Percentiles rank a stretch among this genome's conserved stretches.
Evolutionary conservation across 163 green algal species (phyloP).

Genomic region (Chloroidium sp.): DNA sequence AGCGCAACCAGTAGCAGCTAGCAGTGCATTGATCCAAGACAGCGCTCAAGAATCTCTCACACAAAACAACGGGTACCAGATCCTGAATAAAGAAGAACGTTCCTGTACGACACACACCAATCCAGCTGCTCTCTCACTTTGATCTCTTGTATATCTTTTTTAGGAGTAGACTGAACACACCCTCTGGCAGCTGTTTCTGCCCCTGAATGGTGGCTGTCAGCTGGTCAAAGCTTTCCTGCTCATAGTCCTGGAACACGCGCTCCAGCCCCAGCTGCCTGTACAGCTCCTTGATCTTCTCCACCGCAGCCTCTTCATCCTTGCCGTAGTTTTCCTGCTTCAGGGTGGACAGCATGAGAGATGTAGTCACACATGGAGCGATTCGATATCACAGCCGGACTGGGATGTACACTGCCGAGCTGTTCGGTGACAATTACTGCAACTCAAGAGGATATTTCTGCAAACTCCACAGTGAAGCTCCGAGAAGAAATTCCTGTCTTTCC

Average conservation of each 20-base stretch:
- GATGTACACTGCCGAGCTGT: neutral
- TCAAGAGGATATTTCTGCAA: neutral
- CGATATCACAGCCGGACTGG: neutral
- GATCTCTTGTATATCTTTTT: conserved; percentile 95
- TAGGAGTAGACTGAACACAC: conserved; percentile 80
- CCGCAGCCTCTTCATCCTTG: conserved; percentile 53
- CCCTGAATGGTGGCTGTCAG: conserved; percentile 63
- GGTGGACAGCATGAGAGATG: neutral
- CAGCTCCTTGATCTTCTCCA: conserved; percentile 80
- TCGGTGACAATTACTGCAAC: neutral
- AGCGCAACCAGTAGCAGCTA: no score
- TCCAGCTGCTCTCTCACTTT: conserved; percentile 54
- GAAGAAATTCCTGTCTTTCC: no score
- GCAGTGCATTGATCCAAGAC: no score
- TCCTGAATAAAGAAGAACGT: no score
- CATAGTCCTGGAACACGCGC: conserved; percentile 74
- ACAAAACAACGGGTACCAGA: no score
- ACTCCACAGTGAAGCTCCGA: neutral
- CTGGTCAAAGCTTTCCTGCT: conserved; percentile 65
- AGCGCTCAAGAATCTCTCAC: no score
- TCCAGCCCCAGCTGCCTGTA: conserved; percentile 84
- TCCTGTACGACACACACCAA: no score
- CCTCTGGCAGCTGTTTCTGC: conserved; percentile 69
- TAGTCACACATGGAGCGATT: neutral
- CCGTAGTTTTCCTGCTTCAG: conserved; percentile 82